phyloP scores from a whole-genome alignment of 495 filamentous ascomycete species.

The Neurospora hispaniola region DNA sequence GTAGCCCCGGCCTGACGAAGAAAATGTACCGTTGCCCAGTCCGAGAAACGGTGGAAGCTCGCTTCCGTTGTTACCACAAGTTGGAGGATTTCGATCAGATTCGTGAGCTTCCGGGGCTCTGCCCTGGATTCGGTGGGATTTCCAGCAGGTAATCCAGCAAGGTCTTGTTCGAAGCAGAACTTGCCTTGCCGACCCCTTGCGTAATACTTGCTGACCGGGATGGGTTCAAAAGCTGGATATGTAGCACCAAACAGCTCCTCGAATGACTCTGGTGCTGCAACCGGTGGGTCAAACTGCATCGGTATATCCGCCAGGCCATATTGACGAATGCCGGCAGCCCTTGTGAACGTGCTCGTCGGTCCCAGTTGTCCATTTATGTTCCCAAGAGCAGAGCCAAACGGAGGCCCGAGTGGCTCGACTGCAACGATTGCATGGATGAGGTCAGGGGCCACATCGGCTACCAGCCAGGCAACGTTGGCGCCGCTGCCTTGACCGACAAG shows the following conservation, averaged over 20 bases:
- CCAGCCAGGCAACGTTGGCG: slow-evolving; percentile 38
- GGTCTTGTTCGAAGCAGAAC: not conserved
- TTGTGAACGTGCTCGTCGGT: not conserved
- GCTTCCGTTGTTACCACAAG: slow-evolving; percentile 41
- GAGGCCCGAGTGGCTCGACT: slow-evolving; percentile 46
- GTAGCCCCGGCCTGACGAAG: slow-evolving; percentile 45
- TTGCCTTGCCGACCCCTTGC: not conserved
- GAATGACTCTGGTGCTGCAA: not conserved
- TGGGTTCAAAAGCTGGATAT: not conserved
- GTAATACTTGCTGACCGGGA: not conserved
- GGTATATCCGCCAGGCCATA: slow-evolving; percentile 42
- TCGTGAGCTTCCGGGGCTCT: slow-evolving; percentile 31
- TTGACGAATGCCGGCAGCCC: not conserved
- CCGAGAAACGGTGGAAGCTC: slow-evolving; percentile 46
- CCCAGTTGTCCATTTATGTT: not conserved
- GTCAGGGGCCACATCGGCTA: slow-evolving; percentile 34
- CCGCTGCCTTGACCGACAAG: slow-evolving; percentile 45
- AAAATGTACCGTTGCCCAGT: slow-evolving; percentile 45
- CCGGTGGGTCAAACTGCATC: slow-evolving; percentile 4
- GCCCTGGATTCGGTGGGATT: slow-evolving; percentile 22
- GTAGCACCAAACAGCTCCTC: not conserved
- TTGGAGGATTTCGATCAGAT: slow-evolving; percentile 36
- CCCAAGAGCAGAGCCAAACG: slow-evolving; percentile 22
- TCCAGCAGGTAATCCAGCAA: slow-evolving; percentile 21
- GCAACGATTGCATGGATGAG: slow-evolving; percentile 39